Percentiles rank a stretch among this genome's conserved stretches.
phyloP scores from a whole-genome alignment of 2,329 filamentous ascomycete genomes.

The Pyricularia grisea region DNA sequence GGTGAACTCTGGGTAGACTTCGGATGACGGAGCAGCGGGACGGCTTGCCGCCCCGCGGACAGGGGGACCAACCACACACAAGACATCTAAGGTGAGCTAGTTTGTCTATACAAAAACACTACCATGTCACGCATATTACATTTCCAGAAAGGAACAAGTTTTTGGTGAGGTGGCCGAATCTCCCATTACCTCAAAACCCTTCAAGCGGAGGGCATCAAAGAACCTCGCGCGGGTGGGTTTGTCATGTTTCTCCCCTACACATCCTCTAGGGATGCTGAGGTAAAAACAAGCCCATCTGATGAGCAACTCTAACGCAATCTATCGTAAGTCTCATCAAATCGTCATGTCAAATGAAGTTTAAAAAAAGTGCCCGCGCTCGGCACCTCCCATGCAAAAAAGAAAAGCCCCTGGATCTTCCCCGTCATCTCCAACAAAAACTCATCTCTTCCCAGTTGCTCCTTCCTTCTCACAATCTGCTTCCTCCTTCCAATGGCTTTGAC shows the following conservation, averaged over 20 bases:
- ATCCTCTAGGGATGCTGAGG: neutral
- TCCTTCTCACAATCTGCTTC: slow-evolving; percentile 6
- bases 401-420: slow-evolving; percentile 1
- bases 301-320: neutral
- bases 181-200: slow-evolving; percentile 25
- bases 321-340: slow-evolving; percentile 5
- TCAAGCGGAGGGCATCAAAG: slow-evolving; percentile 16
- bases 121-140: neutral
- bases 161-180: slow-evolving; percentile 24
- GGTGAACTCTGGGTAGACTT: neutral
- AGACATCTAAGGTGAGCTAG: neutral
- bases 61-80: neutral
- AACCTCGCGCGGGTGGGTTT: neutral
- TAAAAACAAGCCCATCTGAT: neutral
- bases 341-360: slow-evolving; percentile 5
- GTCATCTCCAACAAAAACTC: neutral
- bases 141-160: neutral
- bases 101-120: neutral
- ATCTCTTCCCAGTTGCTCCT: slow-evolving; percentile 10
- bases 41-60: neutral
- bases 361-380: neutral
- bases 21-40: neutral
- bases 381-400: slow-evolving; percentile 8
- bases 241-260: neutral
- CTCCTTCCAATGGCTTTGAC: neutral